phyloP scores from a whole-genome alignment of 192 early-diverging fungal genomes.

The Podila epigama region DNA sequence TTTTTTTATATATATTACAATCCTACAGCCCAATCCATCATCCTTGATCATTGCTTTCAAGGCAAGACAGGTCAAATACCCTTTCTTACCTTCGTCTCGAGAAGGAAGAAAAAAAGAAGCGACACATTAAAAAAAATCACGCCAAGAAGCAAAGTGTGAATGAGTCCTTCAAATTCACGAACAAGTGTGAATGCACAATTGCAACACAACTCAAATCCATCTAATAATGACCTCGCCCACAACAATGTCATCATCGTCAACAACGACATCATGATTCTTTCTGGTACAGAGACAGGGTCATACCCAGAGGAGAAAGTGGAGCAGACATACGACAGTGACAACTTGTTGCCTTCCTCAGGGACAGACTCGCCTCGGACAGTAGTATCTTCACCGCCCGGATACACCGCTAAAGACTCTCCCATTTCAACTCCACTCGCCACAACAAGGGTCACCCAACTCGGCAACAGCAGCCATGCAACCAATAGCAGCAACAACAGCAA shows the following conservation, averaged over 20 bases:
- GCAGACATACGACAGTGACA: slow-evolving; percentile 1
- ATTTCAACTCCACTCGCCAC: neutral
- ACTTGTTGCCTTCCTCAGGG: neutral
- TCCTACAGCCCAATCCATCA: too few species aligned
- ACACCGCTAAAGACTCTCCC: neutral
- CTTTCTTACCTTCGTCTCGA: too few species aligned
- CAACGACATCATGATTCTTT: slow-evolving; percentile 40
- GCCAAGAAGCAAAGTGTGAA: too few species aligned
- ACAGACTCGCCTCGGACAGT: neutral
- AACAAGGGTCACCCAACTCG: neutral
- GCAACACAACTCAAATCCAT: neutral
- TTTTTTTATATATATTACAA: too few species aligned
- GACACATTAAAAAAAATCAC: too few species aligned
- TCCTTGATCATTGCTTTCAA: too few species aligned
- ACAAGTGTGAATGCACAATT: neutral
- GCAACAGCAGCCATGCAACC: neutral
- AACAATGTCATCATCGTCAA: slow-evolving; percentile 29
- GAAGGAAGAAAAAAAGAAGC: too few species aligned
- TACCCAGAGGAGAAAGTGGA: neutral
- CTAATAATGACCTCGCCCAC: neutral
- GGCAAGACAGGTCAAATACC: too few species aligned
- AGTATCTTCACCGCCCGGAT: neutral
- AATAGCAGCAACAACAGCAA: neutral
- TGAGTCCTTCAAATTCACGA: neutral
- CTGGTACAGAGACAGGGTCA: neutral